phyloP scores from a whole-genome alignment of 768 basidiomycete genomes.

The Cyathus striatus region DNA sequence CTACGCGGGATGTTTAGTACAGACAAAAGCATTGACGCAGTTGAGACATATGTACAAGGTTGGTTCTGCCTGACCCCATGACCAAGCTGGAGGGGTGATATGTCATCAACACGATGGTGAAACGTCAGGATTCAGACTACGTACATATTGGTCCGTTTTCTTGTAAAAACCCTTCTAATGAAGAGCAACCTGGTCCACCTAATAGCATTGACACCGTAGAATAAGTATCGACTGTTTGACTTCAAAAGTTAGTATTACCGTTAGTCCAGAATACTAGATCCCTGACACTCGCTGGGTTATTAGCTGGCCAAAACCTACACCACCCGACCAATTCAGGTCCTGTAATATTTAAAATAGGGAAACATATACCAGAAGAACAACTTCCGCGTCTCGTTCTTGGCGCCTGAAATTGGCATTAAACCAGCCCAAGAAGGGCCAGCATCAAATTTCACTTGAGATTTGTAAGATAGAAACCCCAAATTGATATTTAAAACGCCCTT shows the following conservation, averaged over 20 bases:
- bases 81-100: constrained; percentile 25
- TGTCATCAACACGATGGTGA: no score
- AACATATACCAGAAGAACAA: constrained; percentile 37
- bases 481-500: neutral
- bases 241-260: no score
- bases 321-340: neutral
- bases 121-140: no score
- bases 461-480: constrained; percentile 8
- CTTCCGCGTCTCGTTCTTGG: constrained; percentile 56
- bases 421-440: constrained; percentile 69
- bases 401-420: constrained; percentile 56
- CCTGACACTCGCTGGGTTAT: constrained; percentile 51
- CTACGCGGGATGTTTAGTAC: constrained; percentile 16
- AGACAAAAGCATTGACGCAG: neutral
- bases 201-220: constrained; percentile 19
- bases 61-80: constrained; percentile 41
- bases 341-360: neutral
- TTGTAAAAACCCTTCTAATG: constrained; percentile 60
- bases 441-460: constrained; percentile 51
- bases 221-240: neutral
- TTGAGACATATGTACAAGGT: constrained; percentile 16
- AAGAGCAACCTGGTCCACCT: constrained; percentile 71
- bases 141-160: constrained; percentile 59
- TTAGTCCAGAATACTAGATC: constrained; percentile 65
- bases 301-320: constrained; percentile 68